Evolutionary conservation across 2,329 filamentous ascomycete species (phyloP), one percentile per base, ranked within the genome.

Genomic region (Lachnellula occidentalis): DNA sequence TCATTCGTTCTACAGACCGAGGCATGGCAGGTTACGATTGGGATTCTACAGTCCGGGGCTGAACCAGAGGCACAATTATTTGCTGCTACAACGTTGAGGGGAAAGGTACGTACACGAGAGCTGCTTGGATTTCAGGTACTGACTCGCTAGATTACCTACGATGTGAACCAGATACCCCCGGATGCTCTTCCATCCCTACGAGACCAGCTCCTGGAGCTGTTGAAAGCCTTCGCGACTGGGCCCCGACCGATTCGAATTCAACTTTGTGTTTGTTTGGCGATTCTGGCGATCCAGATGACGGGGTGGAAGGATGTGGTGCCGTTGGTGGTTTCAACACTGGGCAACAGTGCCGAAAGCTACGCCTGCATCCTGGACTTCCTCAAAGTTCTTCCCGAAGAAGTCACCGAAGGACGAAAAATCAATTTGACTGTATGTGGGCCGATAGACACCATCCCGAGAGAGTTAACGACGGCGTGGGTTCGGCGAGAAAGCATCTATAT

Each of bases 351-450:
- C 57, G 83, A 86, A 68, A 90, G 87, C 70, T 84, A 94, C 66
- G 84, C 91, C 61, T 94, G 88, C 71, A 88, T 97, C 67, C 79
- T 99, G 68, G 94, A 99, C 73, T 99, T 99, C 73, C 80, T 99
- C 62, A 91, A 90, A 72, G 92, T 99, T 67, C 85, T 99, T 62
- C 94, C 94, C 54, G 94, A 99, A 79, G 94, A 99, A 81, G 94
- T 99, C 69, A 97, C 90, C 65, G 92, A 99, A 80, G 94, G 94
- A 76, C 90, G 94, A 76, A 99, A 97, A 78, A 96, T 99, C 81
- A 96, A 91, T 80, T 82, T 99, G 76, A 92, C 90, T 83, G 92
- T 96, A 94, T 78, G 90, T 92, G 81, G 85, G 87, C 77, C 78
- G 77, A 77, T 72, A 74, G 67, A 70, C 70, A 74, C 72, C 76